phyloP scores from a whole-genome alignment of 495 filamentous ascomycete species.

The Daldinia decipiens region DNA sequence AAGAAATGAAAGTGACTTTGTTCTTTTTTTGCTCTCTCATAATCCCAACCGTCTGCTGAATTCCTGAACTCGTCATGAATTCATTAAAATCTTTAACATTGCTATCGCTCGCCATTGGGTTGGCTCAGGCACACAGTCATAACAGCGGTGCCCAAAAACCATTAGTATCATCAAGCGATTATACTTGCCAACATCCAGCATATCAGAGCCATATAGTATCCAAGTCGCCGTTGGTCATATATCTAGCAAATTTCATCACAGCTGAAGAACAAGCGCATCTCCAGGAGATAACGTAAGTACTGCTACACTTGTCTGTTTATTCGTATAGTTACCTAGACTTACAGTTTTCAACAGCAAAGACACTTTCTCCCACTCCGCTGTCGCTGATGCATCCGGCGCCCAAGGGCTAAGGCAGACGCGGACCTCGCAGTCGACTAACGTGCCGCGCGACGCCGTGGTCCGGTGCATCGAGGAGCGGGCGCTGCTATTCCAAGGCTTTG shows the following conservation, averaged over 20 bases:
- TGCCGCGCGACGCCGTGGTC: conserved; percentile 65
- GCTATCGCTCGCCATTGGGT: conserved; percentile 31
- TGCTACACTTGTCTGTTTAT: neutral
- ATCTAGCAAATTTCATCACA: conserved; percentile 62
- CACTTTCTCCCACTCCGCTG: conserved; percentile 55
- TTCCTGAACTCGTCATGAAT: conserved; percentile 22
- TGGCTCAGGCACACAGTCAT: conserved; percentile 36
- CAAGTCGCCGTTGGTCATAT: conserved; percentile 65
- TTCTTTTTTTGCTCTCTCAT: conserved; percentile 2
- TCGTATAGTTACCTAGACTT: neutral
- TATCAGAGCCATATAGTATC: conserved; percentile 64
- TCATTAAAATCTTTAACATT: conserved; percentile 39
- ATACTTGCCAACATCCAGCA: conserved; percentile 53
- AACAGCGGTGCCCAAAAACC: conserved; percentile 38
- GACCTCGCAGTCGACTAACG: conserved; percentile 58
- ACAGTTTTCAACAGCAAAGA: conserved; percentile 42
- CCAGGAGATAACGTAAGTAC: conserved; percentile 54
- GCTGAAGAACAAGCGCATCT: conserved; percentile 54
- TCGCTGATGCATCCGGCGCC: conserved; percentile 48
- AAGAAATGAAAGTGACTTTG: neutral
- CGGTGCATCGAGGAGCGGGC: conserved; percentile 77
- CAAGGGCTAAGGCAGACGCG: conserved; percentile 49
- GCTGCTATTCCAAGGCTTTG: conserved; percentile 73
- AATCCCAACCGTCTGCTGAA: neutral
- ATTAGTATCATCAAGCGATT: conserved; percentile 34